Conservation (phyloP, 257 asterid species). For the Mitragyna speciosa region DNA sequence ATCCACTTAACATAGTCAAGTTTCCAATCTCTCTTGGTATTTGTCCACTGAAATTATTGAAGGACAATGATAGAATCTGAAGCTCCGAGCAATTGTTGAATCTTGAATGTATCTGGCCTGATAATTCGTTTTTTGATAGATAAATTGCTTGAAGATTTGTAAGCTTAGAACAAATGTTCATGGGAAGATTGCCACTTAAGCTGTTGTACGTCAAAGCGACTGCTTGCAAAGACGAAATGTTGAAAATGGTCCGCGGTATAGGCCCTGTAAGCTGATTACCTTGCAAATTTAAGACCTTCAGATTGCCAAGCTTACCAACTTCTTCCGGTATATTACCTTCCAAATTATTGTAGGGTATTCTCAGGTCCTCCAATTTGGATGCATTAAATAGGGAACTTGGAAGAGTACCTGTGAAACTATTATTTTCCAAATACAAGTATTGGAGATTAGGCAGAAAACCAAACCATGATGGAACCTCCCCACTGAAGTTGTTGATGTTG, state of each 20-base stretch:
- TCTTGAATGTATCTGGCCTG: constrained; percentile 20
- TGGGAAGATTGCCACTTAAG: constrained; percentile 24
- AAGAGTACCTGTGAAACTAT: constrained; percentile 16
- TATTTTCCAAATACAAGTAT: not conserved
- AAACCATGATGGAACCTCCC: constrained; percentile 23
- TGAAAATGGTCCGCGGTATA: constrained; percentile 15
- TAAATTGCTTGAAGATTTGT: constrained; percentile 5
- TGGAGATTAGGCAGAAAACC: constrained; percentile 15
- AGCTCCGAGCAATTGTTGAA: constrained; percentile 21
- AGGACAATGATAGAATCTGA: not conserved
- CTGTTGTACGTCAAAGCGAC: not conserved
- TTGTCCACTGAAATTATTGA: not conserved
- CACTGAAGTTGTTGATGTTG: constrained; percentile 14
- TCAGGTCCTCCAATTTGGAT: not conserved
- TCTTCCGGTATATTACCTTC: constrained; percentile 16
- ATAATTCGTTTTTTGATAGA: not conserved
- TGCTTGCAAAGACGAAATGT: constrained; percentile 11
- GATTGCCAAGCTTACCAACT: not conserved
- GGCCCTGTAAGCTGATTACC: constrained; percentile 19
- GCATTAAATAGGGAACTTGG: constrained; percentile 19
- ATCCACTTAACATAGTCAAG: not conserved
- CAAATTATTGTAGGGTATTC: not conserved
- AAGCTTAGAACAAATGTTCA: constrained; percentile 13
- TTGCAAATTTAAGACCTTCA: too few species aligned
- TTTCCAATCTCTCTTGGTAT: constrained; percentile 1